Conservation (phyloP, 495 filamentous ascomycete species). For the Penicillium salamii region DNA sequence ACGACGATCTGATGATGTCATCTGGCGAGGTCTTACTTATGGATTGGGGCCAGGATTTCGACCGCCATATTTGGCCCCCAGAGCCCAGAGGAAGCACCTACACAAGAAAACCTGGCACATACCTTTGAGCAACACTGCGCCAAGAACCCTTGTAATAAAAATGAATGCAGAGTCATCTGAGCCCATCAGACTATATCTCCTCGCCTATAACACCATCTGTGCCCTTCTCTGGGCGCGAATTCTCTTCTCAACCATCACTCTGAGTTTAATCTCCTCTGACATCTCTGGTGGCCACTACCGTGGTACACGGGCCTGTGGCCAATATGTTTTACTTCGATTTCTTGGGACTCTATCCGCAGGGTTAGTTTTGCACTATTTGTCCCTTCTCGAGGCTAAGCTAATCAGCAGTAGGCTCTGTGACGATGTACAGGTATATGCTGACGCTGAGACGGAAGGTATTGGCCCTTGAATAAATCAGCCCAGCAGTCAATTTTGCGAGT, state of each 20-base stretch:
- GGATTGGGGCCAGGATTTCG: no score
- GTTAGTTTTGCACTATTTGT: conserved; percentile 43
- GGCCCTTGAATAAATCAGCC: no score
- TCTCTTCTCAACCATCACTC: conserved; percentile 17
- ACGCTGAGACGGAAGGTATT: conserved; percentile 61
- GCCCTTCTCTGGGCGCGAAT: conserved; percentile 62
- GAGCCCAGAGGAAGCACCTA: no score
- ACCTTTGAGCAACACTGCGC: no score
- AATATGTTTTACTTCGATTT: conserved; percentile 41
- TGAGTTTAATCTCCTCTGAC: conserved; percentile 6
- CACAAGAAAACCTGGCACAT: no score
- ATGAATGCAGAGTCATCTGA: no score
- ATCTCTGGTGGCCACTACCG: conserved; percentile 33
- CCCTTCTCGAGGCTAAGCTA: conserved; percentile 8
- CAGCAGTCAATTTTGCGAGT: no score
- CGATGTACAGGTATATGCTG: conserved; percentile 82
- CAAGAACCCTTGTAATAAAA: no score
- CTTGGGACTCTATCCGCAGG: conserved; percentile 65
- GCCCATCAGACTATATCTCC: conserved; percentile 48
- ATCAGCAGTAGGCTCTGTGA: conserved; percentile 58
- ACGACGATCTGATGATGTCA: no score
- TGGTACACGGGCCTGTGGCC: conserved; percentile 17
- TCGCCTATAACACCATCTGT: conserved; percentile 70
- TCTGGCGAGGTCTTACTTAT: no score
- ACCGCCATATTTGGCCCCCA: no score